Conservation (phyloP, 768 basidiomycete genomes). For the Jaapia argillacea region DNA sequence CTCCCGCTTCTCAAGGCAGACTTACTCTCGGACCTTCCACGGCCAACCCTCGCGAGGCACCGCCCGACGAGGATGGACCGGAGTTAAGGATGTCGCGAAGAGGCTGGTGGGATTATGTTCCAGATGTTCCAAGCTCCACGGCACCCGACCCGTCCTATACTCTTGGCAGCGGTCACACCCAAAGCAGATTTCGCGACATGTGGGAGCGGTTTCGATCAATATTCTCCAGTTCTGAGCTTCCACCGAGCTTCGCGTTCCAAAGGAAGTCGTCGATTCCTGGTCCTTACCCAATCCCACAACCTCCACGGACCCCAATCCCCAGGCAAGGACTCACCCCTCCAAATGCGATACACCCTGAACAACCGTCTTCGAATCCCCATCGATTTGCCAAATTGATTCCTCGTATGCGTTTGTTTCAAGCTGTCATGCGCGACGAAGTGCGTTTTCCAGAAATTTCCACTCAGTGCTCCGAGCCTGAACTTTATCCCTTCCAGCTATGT, state of each 20-base stretch:
- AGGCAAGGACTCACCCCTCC: too few relatives aligned
- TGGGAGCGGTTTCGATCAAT: too few relatives aligned
- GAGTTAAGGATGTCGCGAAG: slow-evolving; percentile 17
- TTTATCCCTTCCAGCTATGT: slow-evolving; percentile 38
- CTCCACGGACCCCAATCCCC: slow-evolving; percentile 13
- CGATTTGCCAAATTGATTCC: slow-evolving; percentile 39
- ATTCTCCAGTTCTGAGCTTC: too few relatives aligned
- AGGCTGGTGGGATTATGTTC: slow-evolving; percentile 50
- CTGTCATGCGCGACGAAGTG: slow-evolving; percentile 57
- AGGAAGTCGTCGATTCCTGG: slow-evolving; percentile 13
- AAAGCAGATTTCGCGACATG: too few relatives aligned
- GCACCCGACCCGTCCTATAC: background rate
- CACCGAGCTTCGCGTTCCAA: slow-evolving; percentile 7
- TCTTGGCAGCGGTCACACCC: too few relatives aligned
- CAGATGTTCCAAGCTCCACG: background rate
- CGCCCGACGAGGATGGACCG: slow-evolving; percentile 1
- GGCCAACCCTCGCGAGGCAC: slow-evolving; percentile 5
- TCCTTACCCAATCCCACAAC: slow-evolving; percentile 10
- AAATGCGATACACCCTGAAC: too few relatives aligned
- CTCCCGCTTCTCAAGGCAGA: slow-evolving; percentile 41
- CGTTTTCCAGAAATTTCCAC: slow-evolving; percentile 11
- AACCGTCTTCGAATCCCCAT: background rate
- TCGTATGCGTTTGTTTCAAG: slow-evolving; percentile 40
- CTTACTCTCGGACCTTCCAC: slow-evolving; percentile 35
- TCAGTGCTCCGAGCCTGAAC: too few relatives aligned